A percentile compares a stretch with the other conserved stretches of the same genome.
phyloP scores from a whole-genome alignment of 1,284 basidiomycete species.

The Neotropicomus parvogracilis region DNA sequence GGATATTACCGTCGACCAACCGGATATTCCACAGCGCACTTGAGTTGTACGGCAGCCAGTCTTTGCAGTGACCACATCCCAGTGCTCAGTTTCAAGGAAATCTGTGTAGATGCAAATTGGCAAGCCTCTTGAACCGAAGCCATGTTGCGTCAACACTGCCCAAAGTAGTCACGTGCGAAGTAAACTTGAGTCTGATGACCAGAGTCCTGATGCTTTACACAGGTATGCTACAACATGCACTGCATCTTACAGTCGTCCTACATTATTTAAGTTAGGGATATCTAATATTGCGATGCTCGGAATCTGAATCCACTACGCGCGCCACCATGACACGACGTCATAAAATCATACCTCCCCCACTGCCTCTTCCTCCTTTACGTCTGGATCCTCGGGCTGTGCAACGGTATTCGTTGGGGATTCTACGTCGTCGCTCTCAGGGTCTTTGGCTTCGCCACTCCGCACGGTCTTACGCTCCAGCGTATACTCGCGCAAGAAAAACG shows the following conservation, averaged over 20 bases:
- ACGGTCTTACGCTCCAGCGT: conserved; percentile 58
- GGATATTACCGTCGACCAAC: too few relatives aligned
- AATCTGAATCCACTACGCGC: conserved; percentile 5
- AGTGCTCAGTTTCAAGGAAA: too few relatives aligned
- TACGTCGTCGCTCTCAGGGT: conserved; percentile 11
- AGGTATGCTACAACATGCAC: neutral
- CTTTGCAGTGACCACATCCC: too few relatives aligned
- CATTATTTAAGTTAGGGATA: neutral
- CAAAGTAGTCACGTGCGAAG: too few relatives aligned
- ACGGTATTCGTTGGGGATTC: conserved; percentile 7
- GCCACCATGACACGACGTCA: neutral
- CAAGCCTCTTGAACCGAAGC: too few relatives aligned
- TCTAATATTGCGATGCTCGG: conserved; percentile 4
- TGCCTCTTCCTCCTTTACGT: neutral
- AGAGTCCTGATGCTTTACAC: too few relatives aligned
- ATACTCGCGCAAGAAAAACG: conserved; percentile 58
- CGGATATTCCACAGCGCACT: too few relatives aligned
- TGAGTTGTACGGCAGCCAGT: too few relatives aligned
- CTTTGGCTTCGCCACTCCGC: conserved; percentile 35
- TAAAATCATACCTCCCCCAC: neutral
- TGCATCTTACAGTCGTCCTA: neutral
- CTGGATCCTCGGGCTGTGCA: neutral
- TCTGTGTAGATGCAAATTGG: too few relatives aligned
- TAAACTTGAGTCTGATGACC: too few relatives aligned
- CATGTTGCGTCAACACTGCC: too few relatives aligned